Evolutionary conservation across 805 yeast genomes (phyloP).

Genomic region (Spencermartinsiella europaea): DNA sequence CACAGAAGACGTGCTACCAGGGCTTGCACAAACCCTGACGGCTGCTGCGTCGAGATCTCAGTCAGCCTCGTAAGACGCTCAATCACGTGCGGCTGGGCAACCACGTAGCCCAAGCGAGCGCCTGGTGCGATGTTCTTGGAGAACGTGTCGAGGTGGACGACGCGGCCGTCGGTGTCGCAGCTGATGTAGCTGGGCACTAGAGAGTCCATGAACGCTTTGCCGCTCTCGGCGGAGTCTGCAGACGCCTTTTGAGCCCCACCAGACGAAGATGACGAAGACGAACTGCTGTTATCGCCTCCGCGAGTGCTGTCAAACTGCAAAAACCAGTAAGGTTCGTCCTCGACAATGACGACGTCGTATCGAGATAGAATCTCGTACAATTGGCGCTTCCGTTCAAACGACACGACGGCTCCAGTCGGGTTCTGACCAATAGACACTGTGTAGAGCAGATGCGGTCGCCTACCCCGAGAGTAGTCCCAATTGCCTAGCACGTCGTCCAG

Average conservation of each 20-base stretch:
- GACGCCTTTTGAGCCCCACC: constrained; percentile 34
- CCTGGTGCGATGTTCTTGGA: constrained; percentile 96
- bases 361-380: constrained; percentile 74
- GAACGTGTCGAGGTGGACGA: constrained; percentile 80
- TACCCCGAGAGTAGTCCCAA: constrained; percentile 55
- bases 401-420: constrained; percentile 88
- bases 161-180: constrained; percentile 87
- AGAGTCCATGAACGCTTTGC: constrained; percentile 52
- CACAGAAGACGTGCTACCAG: constrained; percentile 62
- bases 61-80: constrained; percentile 65
- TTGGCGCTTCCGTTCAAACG: constrained; percentile 66
- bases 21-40: constrained; percentile 81
- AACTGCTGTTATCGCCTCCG: constrained; percentile 34
- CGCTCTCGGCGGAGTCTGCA: constrained; percentile 22
- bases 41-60: constrained; percentile 74
- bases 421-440: constrained; percentile 94
- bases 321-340: constrained; percentile 97
- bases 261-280: not conserved
- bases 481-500: constrained; percentile 54
- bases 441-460: constrained; percentile 75
- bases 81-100: constrained; percentile 61
- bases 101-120: constrained; percentile 81
- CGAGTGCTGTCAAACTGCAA: constrained; percentile 74
- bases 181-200: constrained; percentile 71
- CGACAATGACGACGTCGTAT: constrained; percentile 80